Evolutionary conservation across 805 yeast genomes (phyloP), one percentile per base, ranked within the genome.

Genomic region (Schizosaccharomyces octosporus): DNA sequence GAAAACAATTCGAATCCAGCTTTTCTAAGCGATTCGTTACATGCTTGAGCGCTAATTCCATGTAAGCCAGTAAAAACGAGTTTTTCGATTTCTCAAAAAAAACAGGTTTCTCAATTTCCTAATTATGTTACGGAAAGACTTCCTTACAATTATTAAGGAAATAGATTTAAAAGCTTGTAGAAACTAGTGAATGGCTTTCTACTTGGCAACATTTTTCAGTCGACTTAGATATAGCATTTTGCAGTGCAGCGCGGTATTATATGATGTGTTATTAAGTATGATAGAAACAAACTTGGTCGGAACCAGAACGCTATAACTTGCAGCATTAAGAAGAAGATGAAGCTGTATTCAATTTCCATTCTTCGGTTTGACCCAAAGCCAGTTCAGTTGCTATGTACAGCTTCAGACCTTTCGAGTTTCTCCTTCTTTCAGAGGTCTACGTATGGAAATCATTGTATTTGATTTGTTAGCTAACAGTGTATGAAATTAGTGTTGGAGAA

Each of bases 301-400:
- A n/a, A 45, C 51, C 51, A 45, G 6, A 19, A 45, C 21, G 27
- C 17, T n/a, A 17, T 36, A 36, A 45, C 11, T 13, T 45, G 27
- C 19, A 45, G 51, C 51, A 45, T 15, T 11, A 13, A n/a, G 27
- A 36, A 36, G 55, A 66, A 32, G 41, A 93, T 93, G 98, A 88
- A 87, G 78, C 79, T 93, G 64, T 88, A 82, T 73, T 90, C 89
- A 72, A 82, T 93, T 65, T 97, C 96, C 58, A 79, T 93, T 60
- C 76, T 90, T 64, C 83, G 87, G 68, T 81, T 82, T 64, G 70
- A 72, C 31, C 76, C 73, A 7, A 78, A 76, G 55, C 73, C 72
- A 42, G 81, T 78, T 57, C 79, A 79, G 67, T 95, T 87, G 72
- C 78, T 93, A 61, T 74, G 87, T 5, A 78, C 84, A 39, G 88